Evolutionary conservation across 2,329 filamentous ascomycete species (phyloP).

Genomic region (Hymenoscyphus salicellus): DNA sequence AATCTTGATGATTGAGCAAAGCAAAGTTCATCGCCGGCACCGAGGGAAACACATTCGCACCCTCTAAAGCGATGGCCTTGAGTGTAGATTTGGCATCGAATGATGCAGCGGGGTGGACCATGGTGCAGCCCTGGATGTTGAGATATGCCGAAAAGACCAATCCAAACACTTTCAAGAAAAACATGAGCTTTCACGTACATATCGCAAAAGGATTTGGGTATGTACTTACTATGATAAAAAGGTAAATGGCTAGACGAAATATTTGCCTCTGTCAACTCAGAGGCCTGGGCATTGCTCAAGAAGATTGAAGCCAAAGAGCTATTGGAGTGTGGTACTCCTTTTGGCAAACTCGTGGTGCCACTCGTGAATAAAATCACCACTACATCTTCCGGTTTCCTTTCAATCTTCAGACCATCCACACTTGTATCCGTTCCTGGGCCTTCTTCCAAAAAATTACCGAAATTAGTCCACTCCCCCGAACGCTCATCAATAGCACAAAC

Average conservation of each 20-base stretch:
- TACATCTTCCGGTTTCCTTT: slow-evolving; percentile 52
- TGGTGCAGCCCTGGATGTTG: slow-evolving; percentile 6
- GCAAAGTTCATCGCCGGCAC: slow-evolving; percentile 14
- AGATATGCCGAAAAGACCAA: neutral
- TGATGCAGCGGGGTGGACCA: slow-evolving; percentile 65
- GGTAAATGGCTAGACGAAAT: slow-evolving; percentile 1
- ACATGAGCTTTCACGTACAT: neutral
- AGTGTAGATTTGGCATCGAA: slow-evolving; percentile 77
- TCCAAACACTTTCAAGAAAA: slow-evolving; percentile 1
- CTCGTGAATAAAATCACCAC: slow-evolving; percentile 95
- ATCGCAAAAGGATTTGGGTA: too few species aligned
- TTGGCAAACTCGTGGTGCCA: slow-evolving; percentile 82
- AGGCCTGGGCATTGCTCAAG: slow-evolving; percentile 15
- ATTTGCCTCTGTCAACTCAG: neutral
- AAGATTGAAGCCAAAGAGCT: slow-evolving; percentile 68
- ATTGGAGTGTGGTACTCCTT: slow-evolving; percentile 85
- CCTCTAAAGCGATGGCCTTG: slow-evolving; percentile 44
- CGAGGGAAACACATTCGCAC: slow-evolving; percentile 21
- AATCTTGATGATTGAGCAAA: slow-evolving; percentile 12
- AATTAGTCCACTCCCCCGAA: neutral
- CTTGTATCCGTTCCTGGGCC: neutral
- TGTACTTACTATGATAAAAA: slow-evolving; percentile 2
- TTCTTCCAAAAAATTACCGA: neutral
- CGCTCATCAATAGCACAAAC: neutral
- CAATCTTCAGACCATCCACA: neutral